These are phyloP conservation scores for Aegilops sharonensis DNA, from an alignment of 176 grass and related monocot genomes.

Conservation along the genomic window DNA sequence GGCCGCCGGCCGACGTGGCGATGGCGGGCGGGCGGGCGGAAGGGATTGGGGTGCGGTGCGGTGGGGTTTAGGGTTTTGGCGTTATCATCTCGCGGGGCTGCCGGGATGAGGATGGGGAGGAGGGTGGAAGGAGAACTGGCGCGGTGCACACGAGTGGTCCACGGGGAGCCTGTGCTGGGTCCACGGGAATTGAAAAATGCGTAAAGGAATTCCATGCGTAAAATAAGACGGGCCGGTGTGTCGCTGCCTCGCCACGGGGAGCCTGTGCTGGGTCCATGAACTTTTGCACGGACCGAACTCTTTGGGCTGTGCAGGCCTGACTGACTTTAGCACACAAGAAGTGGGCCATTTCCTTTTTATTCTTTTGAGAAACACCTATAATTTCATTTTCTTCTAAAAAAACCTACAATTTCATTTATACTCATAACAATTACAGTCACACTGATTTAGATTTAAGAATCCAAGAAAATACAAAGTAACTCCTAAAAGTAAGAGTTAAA, in stretches of 20 bases:
- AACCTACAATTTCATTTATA: too few species aligned
- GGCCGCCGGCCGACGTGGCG: too few species aligned
- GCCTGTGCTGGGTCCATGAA: too few species aligned
- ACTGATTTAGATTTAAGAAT: too few species aligned
- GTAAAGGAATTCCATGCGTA: not conserved
- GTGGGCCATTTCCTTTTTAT: too few species aligned
- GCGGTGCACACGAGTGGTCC: conserved; percentile 34
- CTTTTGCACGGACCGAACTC: not conserved
- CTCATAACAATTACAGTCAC: too few species aligned
- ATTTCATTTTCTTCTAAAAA: too few species aligned
- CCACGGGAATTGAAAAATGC: conserved; percentile 18
- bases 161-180: not conserved
- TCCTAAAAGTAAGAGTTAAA: too few species aligned
- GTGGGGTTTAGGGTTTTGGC: conserved; percentile 47
- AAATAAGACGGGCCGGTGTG: not conserved
- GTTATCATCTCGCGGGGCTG: conserved; percentile 10
- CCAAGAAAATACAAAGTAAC: too few species aligned
- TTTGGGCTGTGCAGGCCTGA: not conserved
- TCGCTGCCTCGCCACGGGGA: too few species aligned
- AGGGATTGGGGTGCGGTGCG: conserved; percentile 6
- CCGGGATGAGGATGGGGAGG: not conserved
- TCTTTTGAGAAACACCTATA: too few species aligned
- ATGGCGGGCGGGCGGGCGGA: not conserved
- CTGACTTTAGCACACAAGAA: too few species aligned
- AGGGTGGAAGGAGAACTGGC: not conserved